Evolutionary conservation across 2,329 filamentous ascomycete genomes (phyloP).

Genomic region (Chaetoscypha palmicola): DNA sequence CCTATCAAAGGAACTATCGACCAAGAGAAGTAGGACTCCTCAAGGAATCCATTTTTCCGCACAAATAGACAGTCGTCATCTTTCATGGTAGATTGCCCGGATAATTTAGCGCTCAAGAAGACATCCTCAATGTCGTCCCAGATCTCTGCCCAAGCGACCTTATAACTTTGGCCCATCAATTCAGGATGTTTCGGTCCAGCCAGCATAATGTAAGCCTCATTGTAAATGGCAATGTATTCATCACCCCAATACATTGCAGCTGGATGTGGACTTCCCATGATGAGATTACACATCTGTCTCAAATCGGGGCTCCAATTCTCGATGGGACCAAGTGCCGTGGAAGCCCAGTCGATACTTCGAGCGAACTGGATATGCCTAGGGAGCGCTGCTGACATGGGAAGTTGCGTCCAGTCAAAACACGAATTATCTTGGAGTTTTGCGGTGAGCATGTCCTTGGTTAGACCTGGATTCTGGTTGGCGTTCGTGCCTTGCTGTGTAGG

Average conservation of each 20-base stretch:
- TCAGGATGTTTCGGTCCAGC: conserved; percentile 70
- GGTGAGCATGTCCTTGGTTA: conserved; percentile 13
- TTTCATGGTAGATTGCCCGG: conserved; percentile 76
- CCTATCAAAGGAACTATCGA: conserved; percentile 73
- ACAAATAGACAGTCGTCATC: conserved; percentile 75
- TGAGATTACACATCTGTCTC: conserved; percentile 70
- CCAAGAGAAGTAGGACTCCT: conserved; percentile 81
- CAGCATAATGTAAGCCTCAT: conserved; percentile 62
- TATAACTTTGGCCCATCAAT: conserved; percentile 68
- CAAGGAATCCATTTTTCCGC: conserved; percentile 58
- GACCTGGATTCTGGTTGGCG: conserved; percentile 9
- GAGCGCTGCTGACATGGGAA: conserved; percentile 55
- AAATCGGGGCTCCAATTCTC: conserved; percentile 66
- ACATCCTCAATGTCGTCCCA: conserved; percentile 64
- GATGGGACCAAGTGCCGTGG: conserved; percentile 68
- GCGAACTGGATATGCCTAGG: conserved; percentile 68
- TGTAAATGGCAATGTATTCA: conserved; percentile 63
- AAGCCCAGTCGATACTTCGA: conserved; percentile 64
- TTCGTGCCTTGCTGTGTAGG: conserved; percentile 17
- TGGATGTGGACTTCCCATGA: conserved; percentile 73
- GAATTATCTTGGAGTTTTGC: conserved; percentile 15
- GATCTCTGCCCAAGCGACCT: conserved; percentile 62
- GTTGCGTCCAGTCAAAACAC: conserved; percentile 73
- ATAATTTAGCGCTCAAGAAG: conserved; percentile 59
- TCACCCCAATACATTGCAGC: conserved; percentile 75